phyloP scores from a whole-genome alignment of 2,329 filamentous ascomycete genomes.

The Diaporthe sp. region DNA sequence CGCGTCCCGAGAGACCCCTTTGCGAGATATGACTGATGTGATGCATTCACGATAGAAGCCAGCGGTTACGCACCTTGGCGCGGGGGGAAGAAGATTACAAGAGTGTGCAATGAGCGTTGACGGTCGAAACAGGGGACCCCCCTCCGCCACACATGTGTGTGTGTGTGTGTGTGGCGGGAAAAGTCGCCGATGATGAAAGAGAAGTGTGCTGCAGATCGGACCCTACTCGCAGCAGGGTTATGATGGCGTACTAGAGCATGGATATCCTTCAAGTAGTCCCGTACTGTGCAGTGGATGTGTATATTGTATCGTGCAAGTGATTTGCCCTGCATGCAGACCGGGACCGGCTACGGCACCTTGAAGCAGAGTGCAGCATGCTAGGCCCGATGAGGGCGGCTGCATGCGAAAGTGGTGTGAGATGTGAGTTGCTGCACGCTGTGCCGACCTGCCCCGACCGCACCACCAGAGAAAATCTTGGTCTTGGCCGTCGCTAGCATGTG shows the following conservation, averaged over 20 bases:
- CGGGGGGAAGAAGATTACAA: not conserved
- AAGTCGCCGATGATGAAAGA: constrained; percentile 20
- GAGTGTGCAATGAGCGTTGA: not conserved
- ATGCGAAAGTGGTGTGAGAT: constrained; percentile 3
- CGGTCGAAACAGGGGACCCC: not conserved
- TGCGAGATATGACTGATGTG: not conserved
- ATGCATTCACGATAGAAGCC: not conserved
- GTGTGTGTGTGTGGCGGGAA: not conserved
- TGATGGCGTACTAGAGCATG: not conserved
- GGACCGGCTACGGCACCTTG: not conserved
- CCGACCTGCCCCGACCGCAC: not conserved
- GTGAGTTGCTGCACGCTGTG: not conserved
- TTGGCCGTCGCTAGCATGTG: constrained; percentile 6
- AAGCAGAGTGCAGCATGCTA: not conserved
- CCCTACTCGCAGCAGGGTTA: constrained; percentile 6
- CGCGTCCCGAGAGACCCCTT: not conserved
- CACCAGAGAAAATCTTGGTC: not conserved
- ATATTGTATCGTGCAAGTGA: not conserved
- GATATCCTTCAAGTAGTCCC: not conserved
- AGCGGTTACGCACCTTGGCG: constrained; percentile 19
- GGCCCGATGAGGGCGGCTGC: not conserved
- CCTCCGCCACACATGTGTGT: not conserved
- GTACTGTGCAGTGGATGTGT: not conserved
- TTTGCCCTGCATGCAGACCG: not conserved
- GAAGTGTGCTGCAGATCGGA: constrained; percentile 1